Conservation (phyloP, 2,329 filamentous ascomycete species). For the Phialophora chinensis region DNA sequence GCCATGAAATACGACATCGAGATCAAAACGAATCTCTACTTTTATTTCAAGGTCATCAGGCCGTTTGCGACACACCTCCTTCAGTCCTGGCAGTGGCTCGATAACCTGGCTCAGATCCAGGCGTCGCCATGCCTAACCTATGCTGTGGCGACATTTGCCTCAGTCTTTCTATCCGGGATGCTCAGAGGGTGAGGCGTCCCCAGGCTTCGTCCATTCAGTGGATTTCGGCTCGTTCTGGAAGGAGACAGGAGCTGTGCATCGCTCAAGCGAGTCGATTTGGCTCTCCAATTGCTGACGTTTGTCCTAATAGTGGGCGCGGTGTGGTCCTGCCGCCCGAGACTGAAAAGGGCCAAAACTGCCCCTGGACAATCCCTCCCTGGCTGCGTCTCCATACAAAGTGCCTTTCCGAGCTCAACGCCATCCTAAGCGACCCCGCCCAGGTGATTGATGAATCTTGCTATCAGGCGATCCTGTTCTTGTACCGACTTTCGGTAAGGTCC, state of each 20-base stretch:
- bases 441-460: slow-evolving; percentile 29
- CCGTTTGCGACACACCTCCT: slow-evolving; percentile 32
- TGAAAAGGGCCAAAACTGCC: slow-evolving; percentile 19
- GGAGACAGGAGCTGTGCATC: background rate
- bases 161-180: slow-evolving; percentile 30
- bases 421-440: slow-evolving; percentile 18
- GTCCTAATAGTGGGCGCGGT: slow-evolving; percentile 24
- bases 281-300: background rate
- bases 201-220: no score
- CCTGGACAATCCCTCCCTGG: slow-evolving; percentile 32
- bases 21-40: slow-evolving; percentile 27
- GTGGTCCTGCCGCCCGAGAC: slow-evolving; percentile 31
- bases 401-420: slow-evolving; percentile 27
- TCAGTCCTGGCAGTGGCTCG: slow-evolving; percentile 30
- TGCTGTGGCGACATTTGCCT: slow-evolving; percentile 32
- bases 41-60: slow-evolving; percentile 30
- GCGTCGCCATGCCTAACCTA: slow-evolving; percentile 29
- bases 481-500: slow-evolving; percentile 31
- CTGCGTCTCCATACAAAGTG: slow-evolving; percentile 32
- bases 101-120: slow-evolving; percentile 31
- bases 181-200: slow-evolving; percentile 13
- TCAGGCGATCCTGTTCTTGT: slow-evolving; percentile 32
- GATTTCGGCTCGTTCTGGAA: background rate
- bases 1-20: slow-evolving; percentile 22
- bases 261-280: background rate